Percentiles rank a stretch among this genome's conserved stretches.
Evolutionary conservation across 352 stramenopile genomes (phyloP).

Genomic region (Globisporangium splendens): DNA sequence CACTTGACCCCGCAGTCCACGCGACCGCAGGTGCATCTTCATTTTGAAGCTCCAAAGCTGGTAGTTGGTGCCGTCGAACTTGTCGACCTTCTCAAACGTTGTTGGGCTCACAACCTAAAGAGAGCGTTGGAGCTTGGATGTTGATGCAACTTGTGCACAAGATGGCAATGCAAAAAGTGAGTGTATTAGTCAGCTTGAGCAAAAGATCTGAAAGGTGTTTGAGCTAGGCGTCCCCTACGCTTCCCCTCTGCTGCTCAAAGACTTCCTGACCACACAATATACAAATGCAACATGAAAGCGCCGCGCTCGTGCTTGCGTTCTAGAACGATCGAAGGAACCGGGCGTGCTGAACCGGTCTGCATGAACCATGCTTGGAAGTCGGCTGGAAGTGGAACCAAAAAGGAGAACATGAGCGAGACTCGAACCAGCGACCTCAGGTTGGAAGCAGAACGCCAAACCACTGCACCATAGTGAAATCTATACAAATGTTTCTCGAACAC

Average conservation of each 20-base stretch:
- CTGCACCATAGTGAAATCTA: no score
- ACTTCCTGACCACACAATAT: no score
- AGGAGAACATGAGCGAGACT: no score
- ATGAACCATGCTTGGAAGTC: no score
- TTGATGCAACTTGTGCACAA: background rate
- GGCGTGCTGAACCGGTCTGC: no score
- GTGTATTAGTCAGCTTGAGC: background rate
- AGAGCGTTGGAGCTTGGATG: background rate
- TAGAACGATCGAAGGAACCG: no score
- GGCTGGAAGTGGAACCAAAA: no score
- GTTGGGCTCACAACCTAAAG: slow-evolving; percentile 5
- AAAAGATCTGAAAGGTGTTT: background rate
- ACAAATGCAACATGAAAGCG: no score
- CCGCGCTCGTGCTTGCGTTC: no score
- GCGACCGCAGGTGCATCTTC: slow-evolving; percentile 2
- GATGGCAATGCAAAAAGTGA: background rate
- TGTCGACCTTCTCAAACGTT: slow-evolving; percentile 1
- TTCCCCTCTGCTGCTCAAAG: background rate
- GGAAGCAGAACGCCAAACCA: no score
- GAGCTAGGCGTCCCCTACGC: background rate
- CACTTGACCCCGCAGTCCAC: background rate
- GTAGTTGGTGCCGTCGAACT: slow-evolving; percentile 3
- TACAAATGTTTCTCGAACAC: no score
- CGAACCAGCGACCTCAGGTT: no score
- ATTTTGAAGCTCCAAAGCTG: background rate